Evolutionary conservation across 305 asterid genomes (phyloP), one percentile per base, ranked within the genome.

Genomic region (Fraxinus platypoda): DNA sequence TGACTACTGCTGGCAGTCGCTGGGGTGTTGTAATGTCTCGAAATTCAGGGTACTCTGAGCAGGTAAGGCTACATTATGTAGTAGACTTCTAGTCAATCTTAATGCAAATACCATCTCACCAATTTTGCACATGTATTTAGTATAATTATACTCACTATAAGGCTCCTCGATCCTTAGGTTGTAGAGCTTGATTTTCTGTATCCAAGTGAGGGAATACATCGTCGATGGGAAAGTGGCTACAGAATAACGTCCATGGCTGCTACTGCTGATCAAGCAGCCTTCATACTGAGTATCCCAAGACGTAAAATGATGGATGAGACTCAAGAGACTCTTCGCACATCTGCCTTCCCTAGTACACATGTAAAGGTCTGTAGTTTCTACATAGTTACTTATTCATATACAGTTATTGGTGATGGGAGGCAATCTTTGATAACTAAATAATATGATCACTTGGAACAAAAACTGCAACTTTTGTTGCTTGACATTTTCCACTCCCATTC

Each of bases 1-100:
- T 93, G 97, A 92, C 97, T 52, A 93, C 97, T 46, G 96, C 97
- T 78, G 96, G 96, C 79, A 93, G 84, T 88, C 96, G 97, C 66
- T 93, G 97, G 97, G 97, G 94, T 76, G 96, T 93, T 70, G 96
- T 93, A 75, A 93, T 93, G 97, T 93, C 97, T 49, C 85, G 96
- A 87, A 92, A 91, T 75, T 87, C 97, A 0, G 97, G 97, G 74
- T 93, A 85, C 73, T 91, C 96, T 3, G 97, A 93, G 81, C 97
- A 93, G 96, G 96, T 93, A 88, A 82, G 74, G 34, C 34, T 43
- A 75, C 68, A 72, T 70, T 76, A 26, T 19, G 41, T 62, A 54
- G 79, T 54, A 68, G 68, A 25, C n/a, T n/a, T 4, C 23, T 46
- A 71, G 52, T 75, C n/a, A 9, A 9, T 66, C 41, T 23, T 54